phyloP scores from a whole-genome alignment of 2,329 filamentous ascomycete genomes.

The Raffaelea albimanens region DNA sequence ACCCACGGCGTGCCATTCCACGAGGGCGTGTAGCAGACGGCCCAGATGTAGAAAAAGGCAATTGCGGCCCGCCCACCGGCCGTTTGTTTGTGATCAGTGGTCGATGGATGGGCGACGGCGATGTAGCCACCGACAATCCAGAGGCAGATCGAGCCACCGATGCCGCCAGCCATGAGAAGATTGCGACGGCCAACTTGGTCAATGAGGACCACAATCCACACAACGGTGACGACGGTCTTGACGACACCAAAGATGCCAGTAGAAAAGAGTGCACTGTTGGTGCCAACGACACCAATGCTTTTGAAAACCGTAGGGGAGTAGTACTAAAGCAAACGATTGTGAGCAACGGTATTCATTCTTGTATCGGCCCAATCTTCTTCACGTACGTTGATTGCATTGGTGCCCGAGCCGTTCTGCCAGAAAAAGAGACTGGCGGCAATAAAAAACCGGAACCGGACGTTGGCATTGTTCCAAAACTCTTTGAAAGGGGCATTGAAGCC shows the following conservation, averaged over 20 bases:
- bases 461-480: too few species aligned
- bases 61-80: slow-evolving; percentile 16
- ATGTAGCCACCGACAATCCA: slow-evolving; percentile 8
- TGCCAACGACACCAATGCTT: slow-evolving; percentile 49
- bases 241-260: slow-evolving; percentile 39
- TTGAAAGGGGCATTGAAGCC: too few species aligned
- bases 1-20: slow-evolving; percentile 21
- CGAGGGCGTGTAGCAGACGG: slow-evolving; percentile 14
- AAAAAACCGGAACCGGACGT: slow-evolving; percentile 62
- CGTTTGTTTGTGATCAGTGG: slow-evolving; percentile 10
- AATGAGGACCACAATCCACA: slow-evolving; percentile 14
- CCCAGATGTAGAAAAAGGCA: slow-evolving; percentile 18
- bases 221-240: slow-evolving; percentile 11
- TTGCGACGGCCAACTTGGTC: slow-evolving; percentile 16
- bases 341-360: too few species aligned
- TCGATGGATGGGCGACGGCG: too few species aligned
- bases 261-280: slow-evolving; percentile 47
- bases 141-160: slow-evolving; percentile 17
- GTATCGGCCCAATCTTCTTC: too few species aligned
- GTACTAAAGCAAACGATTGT: too few species aligned
- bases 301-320: slow-evolving; percentile 56
- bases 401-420: slow-evolving; percentile 68
- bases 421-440: slow-evolving; percentile 67
- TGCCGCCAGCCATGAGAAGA: slow-evolving; percentile 16
- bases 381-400: slow-evolving; percentile 74